A percentile compares a stretch with the other conserved stretches of the same genome.
These are phyloP conservation scores for Ophiostoma australiae DNA, from an alignment of 2,329 filamentous ascomycete genomes.

Conservation along the genomic window DNA sequence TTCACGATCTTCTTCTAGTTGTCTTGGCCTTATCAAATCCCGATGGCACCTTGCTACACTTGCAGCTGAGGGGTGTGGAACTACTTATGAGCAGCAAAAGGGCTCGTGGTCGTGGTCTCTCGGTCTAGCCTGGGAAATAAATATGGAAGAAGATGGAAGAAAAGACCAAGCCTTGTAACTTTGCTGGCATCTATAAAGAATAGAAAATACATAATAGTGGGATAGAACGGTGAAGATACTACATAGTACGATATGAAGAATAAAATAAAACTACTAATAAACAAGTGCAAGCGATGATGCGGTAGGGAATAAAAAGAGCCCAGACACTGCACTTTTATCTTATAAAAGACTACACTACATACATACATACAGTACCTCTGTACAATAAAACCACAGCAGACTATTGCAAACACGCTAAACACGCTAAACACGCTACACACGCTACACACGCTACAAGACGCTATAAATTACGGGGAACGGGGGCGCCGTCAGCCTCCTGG, in stretches of 20 bases:
- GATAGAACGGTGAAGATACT: not conserved
- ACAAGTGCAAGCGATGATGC: not conserved
- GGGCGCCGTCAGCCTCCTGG: slow-evolving; percentile 1
- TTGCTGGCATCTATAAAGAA: not conserved
- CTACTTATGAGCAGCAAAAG: not conserved
- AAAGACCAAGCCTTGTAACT: not conserved
- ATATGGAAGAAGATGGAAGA: not conserved
- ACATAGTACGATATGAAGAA: not conserved
- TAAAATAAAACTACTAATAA: not conserved
- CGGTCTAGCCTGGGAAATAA: too few relatives aligned
- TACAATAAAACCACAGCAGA: not conserved
- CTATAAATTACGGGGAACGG: not conserved
- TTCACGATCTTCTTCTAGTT: not conserved
- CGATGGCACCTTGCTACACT: not conserved
- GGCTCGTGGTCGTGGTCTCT: not conserved
- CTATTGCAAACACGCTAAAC: not conserved
- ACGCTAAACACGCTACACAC: not conserved
- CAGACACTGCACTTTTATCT: not conserved
- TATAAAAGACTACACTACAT: not conserved
- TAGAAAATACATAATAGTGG: not conserved
- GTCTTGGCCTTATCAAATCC: not conserved
- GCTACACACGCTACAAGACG: not conserved
- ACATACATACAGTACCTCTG: too few relatives aligned
- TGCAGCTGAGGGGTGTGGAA: not conserved
- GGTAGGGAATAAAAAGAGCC: too few relatives aligned